Evolutionary conservation across 345 rosid species (phyloP), one percentile per base, ranked within the genome.

Genomic region (Pugionium cornutum): DNA sequence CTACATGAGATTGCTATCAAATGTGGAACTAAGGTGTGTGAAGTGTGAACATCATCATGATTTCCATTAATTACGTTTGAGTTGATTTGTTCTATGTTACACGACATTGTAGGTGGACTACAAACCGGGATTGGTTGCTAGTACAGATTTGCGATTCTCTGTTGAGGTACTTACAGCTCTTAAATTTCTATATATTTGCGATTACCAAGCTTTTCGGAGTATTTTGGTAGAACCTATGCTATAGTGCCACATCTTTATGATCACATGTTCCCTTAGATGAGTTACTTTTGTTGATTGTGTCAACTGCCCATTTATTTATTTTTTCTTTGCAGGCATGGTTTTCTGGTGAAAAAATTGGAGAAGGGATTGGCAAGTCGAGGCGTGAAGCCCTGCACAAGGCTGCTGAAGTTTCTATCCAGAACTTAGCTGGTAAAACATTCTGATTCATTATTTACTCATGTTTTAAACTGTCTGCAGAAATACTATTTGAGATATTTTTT

Each of bases 301-400:
- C 53, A 41, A 2, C 27, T 33, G 26, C 63, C 7, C 53, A 10
- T 55, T 35, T 39, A 49, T 40, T 35, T 45, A 41, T 41, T 68
- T n/a, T 46, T 44, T 61, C 74, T 56, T 69, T 76, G 53, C 73
- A 94, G 99, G 95, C 79, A 74, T 84, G 89, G 97, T 78, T 94
- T 75, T 84, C 81, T 10, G 97, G 95, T 72, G 76, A 84, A 76
- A 89, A 80, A 77, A 75, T 87, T 74, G 91, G 99, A 47, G 84
- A 89, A 72, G 96, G 91, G 55, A 70, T 78, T 65, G 96, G 96
- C 43, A 87, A 81, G 72, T 84, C 97, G 34, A 91, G 95, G 81
- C 80, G 87, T 79, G 92, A 88, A 81, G 95, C 97, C 34, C 89
- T 77, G 69, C 74, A 63, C 40, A 85, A 75, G 73, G 96, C 99